These are phyloP conservation scores for Coemansia sp. DNA, from an alignment of 192 early-diverging fungal genomes.

Conservation along the genomic window DNA sequence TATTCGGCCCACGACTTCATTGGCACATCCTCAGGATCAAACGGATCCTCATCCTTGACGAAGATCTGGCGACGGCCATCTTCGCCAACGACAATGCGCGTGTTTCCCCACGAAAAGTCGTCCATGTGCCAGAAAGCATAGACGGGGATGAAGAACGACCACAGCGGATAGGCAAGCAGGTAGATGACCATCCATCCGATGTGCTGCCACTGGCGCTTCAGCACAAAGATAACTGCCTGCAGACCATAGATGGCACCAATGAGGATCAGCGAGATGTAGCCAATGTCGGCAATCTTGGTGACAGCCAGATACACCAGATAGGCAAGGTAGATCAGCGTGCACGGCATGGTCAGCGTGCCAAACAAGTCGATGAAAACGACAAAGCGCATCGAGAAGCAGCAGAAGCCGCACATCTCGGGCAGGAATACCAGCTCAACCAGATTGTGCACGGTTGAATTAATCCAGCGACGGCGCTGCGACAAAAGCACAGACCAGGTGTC, in stretches of 20 bases:
- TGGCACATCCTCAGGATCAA: constrained; percentile 84
- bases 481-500: constrained; percentile 83
- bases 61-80: constrained; percentile 66
- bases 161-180: constrained; percentile 88
- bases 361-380: constrained; percentile 92
- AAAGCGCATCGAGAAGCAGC: constrained; percentile 98
- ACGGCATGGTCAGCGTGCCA: constrained; percentile 74
- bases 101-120: constrained; percentile 98
- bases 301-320: constrained; percentile 75
- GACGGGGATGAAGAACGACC: constrained; percentile 86
- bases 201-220: constrained; percentile 79
- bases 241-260: constrained; percentile 85
- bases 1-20: constrained; percentile 86
- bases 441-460: constrained; percentile 98
- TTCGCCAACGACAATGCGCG: constrained; percentile 78
- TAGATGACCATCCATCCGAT: constrained; percentile 87
- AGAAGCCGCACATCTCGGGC: constrained; percentile 90
- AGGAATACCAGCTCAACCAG: constrained; percentile 84
- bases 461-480: constrained; percentile 96
- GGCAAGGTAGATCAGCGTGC: constrained; percentile 77
- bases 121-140: constrained; percentile 99
- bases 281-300: constrained; percentile 65
- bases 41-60: constrained; percentile 73
- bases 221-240: constrained; percentile 80
- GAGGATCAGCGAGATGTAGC: constrained; percentile 77